phyloP scores from a whole-genome alignment of 352 stramenopile genomes.

The Blastocystis hominis region DNA sequence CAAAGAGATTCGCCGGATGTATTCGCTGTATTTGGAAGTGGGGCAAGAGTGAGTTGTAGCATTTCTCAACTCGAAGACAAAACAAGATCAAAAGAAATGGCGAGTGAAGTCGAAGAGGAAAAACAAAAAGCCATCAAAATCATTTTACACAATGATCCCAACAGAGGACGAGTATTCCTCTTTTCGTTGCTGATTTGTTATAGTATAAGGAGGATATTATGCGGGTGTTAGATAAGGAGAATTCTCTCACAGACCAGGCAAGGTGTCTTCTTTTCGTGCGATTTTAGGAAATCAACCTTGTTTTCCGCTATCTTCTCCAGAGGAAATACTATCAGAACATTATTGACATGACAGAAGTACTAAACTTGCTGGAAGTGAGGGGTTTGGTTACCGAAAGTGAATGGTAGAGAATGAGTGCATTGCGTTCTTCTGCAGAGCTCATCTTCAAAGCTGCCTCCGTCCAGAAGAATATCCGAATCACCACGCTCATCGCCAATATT shows the following conservation, averaged over 20 bases:
- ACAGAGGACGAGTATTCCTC: neutral
- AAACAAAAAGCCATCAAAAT: slow-evolving; percentile 22
- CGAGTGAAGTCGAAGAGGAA: neutral
- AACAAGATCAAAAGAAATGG: neutral
- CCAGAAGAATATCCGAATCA: slow-evolving; percentile 49
- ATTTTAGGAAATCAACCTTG: neutral
- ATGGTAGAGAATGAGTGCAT: neutral
- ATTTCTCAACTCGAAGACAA: slow-evolving; percentile 19
- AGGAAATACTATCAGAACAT: slow-evolving; percentile 31
- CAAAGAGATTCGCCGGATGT: neutral
- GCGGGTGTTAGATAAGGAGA: neutral
- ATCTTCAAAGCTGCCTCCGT: slow-evolving; percentile 35
- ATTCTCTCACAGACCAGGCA: neutral
- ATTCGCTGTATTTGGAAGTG: neutral
- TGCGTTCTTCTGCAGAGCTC: slow-evolving; percentile 2
- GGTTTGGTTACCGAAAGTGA: neutral
- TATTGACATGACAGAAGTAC: slow-evolving; percentile 33
- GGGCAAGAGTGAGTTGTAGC: neutral
- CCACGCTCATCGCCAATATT: slow-evolving; percentile 9
- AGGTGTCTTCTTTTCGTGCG: neutral
- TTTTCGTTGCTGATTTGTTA: neutral
- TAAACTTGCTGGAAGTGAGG: neutral
- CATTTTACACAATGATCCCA: neutral
- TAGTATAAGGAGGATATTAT: slow-evolving; percentile 46
- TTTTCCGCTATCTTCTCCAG: slow-evolving; percentile 16